Evolutionary conservation across 768 basidiomycete genomes (phyloP), one percentile per base, ranked within the genome.

Genomic region (Tylopilus rubrobrunneus): DNA sequence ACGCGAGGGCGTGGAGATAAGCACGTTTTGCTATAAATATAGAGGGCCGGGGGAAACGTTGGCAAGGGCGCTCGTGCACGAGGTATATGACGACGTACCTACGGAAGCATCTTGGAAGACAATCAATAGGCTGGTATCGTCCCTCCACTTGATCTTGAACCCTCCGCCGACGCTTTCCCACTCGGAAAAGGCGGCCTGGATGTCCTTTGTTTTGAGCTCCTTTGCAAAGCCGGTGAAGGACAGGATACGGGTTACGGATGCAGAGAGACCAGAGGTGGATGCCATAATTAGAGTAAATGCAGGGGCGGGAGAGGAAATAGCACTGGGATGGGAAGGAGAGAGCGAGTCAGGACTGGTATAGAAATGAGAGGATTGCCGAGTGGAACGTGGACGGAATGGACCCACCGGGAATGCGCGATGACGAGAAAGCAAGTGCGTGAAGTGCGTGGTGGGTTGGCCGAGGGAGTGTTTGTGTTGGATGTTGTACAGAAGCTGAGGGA

Each of bases 101-200:
- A 88, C 79, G 45, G 80, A 76, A 52, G 97, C 84, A 73, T 98
- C 97, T 58, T 83, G 81, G 68, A 99, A 99, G 51, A 99, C 97
- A 61, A 97, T 88, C 62, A 95, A 75, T 39, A 96, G 88, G 67
- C 90, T 95, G 36, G 92, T 93, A 72, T 99, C 97, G 71, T 99
- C 95, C 63, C 84, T 82, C 97, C 97, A 99, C 71, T 99, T 99
- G 69, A 99, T 95, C 80, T 95, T 93, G 78, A 96, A 97, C 23
- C 97, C 97, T 28, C 96, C 97, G 52, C 78, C 83, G 49, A 85
- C 76, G 55, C 74, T 79, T 64, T 97, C 93, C 81, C 88, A 98
- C 43, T 94, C 92, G 47, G 85, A 77, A 71, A 98, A 97, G 43
- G 92, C 89, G 41, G 78, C 67, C 67, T 98, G 94, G 46, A 99